phyloP scores from a whole-genome alignment of 148 eudicot species.

The Rheum nobile region DNA sequence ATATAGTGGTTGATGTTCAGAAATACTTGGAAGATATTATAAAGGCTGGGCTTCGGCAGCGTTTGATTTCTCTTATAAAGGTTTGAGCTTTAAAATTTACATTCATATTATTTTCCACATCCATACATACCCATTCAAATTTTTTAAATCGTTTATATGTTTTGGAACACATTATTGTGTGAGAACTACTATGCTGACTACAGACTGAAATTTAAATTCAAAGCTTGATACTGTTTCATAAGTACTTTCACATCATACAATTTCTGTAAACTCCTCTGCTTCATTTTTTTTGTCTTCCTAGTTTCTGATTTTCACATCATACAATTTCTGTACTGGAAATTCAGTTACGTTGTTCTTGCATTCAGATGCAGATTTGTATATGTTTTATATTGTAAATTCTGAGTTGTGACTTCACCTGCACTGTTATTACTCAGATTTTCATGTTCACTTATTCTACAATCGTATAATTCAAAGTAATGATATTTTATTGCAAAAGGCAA shows the following conservation, averaged over 20 bases:
- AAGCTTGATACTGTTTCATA: neutral
- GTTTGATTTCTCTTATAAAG: conserved; percentile 70
- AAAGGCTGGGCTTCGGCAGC: conserved; percentile 61
- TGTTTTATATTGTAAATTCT: too few species aligned
- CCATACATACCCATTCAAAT: neutral
- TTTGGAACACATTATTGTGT: neutral
- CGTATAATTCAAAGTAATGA: neutral
- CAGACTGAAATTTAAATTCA: neutral
- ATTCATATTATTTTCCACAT: neutral
- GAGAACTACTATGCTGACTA: neutral
- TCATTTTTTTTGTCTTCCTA: neutral
- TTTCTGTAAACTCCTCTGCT: neutral
- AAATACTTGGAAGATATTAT: conserved; percentile 74
- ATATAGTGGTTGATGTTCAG: conserved; percentile 70
- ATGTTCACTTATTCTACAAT: neutral
- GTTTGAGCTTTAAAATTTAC: conserved; percentile 20
- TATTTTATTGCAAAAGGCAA: too few species aligned
- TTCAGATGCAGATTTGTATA: neutral
- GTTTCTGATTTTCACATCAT: neutral
- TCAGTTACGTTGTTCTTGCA: neutral
- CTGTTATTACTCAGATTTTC: too few species aligned
- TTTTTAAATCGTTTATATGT: neutral
- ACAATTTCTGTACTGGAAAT: neutral
- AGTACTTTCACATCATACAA: neutral
- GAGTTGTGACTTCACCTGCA: too few species aligned